phyloP scores from a whole-genome alignment of 2,329 filamentous ascomycete genomes.

The Talaromyces sp. region DNA sequence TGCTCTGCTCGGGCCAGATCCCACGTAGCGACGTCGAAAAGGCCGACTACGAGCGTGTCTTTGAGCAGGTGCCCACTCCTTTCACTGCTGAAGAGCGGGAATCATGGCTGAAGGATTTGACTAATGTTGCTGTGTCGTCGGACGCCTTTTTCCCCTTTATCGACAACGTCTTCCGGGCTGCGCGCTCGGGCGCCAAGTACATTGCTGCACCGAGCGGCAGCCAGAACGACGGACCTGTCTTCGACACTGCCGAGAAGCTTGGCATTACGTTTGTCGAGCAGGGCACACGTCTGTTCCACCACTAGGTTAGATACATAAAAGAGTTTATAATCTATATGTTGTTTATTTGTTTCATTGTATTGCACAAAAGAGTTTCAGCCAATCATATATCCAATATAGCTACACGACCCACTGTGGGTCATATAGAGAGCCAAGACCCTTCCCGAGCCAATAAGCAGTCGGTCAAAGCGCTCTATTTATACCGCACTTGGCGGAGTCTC shows the following conservation, averaged over 20 bases:
- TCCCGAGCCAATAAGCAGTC: neutral
- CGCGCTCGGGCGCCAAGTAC: constrained; percentile 87
- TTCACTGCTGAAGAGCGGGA: constrained; percentile 83
- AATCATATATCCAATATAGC: neutral
- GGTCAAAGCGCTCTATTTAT: neutral
- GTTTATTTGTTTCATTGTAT: neutral
- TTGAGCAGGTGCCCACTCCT: constrained; percentile 77
- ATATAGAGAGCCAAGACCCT: neutral
- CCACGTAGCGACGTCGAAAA: constrained; percentile 71
- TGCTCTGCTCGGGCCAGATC: constrained; percentile 86
- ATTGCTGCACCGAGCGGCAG: constrained; percentile 87
- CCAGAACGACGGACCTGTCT: constrained; percentile 44
- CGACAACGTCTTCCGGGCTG: constrained; percentile 93
- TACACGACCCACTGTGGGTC: neutral
- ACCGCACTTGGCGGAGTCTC: neutral
- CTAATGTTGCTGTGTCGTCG: constrained; percentile 74
- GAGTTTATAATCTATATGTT: neutral
- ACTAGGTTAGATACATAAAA: constrained; percentile 52
- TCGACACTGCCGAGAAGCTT: constrained; percentile 85
- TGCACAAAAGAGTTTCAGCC: neutral
- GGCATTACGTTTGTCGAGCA: constrained; percentile 95
- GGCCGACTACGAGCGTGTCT: constrained; percentile 80
- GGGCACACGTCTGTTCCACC: constrained; percentile 89
- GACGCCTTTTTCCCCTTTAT: constrained; percentile 99
- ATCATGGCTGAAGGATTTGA: constrained; percentile 77